Evolutionary conservation across 306 rosid species (phyloP).

Genomic region (Cucurbita pepo): DNA sequence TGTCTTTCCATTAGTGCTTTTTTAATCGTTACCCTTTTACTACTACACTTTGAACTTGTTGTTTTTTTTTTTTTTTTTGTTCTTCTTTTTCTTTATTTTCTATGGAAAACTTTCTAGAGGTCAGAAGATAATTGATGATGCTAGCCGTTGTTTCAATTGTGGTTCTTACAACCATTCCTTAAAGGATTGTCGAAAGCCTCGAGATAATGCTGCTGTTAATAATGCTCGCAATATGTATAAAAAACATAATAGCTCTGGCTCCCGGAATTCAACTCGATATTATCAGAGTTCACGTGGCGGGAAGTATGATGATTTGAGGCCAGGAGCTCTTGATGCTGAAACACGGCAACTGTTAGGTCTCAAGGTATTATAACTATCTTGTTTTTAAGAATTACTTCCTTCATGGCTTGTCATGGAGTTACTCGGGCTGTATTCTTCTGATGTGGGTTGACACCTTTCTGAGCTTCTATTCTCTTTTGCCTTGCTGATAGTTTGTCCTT

Average conservation of each 20-base stretch:
- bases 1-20: not conserved
- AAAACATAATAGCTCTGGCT: constrained; percentile 41
- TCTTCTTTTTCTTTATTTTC: not conserved
- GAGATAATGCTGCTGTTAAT: constrained; percentile 58
- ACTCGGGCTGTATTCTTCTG: not conserved
- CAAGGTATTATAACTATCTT: constrained; percentile 36
- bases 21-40: not conserved
- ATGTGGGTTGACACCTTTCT: not conserved
- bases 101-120: constrained; percentile 35
- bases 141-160: constrained; percentile 88
- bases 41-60: not conserved
- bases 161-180: constrained; percentile 78
- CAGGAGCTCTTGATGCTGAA: constrained; percentile 68
- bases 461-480: not conserved
- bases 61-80: not conserved
- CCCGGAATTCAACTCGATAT: constrained; percentile 75
- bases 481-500: not conserved
- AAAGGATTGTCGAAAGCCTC: constrained; percentile 70
- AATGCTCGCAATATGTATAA: constrained; percentile 70
- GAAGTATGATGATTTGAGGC: constrained; percentile 75
- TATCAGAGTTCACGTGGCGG: constrained; percentile 78
- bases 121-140: constrained; percentile 51
- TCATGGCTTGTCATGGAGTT: not conserved
- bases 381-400: not conserved
- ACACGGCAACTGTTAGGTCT: constrained; percentile 74